phyloP scores from a whole-genome alignment of 495 filamentous ascomycete species.

The Bryoglossum gracile region DNA sequence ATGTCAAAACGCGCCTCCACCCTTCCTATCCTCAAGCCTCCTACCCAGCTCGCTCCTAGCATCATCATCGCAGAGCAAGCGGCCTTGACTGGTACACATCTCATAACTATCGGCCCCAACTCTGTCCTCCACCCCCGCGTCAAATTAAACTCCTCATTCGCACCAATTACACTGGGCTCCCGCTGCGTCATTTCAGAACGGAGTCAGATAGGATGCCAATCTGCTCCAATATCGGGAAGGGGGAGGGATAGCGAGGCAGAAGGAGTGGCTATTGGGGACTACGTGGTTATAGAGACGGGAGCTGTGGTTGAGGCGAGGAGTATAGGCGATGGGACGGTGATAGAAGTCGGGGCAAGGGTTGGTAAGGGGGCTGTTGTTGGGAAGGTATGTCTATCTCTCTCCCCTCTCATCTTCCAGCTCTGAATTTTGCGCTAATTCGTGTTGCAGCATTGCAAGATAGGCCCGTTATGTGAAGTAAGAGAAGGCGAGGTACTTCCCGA shows the following conservation, averaged over 20 bases:
- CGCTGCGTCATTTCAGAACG: constrained; percentile 74
- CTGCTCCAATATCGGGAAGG: no score
- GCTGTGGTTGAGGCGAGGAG: constrained; percentile 54
- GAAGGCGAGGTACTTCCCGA: constrained; percentile 52
- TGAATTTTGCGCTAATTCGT: no score
- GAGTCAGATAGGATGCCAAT: constrained; percentile 45
- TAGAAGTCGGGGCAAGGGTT: constrained; percentile 54
- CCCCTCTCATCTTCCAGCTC: constrained; percentile 1
- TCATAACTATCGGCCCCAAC: constrained; percentile 61
- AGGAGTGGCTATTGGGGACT: constrained; percentile 46
- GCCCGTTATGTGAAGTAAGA: constrained; percentile 41
- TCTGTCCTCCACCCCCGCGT: constrained; percentile 79
- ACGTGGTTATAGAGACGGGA: constrained; percentile 53
- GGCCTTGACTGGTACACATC: constrained; percentile 60
- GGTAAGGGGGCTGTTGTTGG: constrained; percentile 58
- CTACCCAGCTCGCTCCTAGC: constrained; percentile 60
- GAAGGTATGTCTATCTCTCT: constrained; percentile 39
- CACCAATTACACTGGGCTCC: constrained; percentile 64
- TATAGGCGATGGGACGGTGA: constrained; percentile 53
- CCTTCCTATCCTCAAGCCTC: constrained; percentile 50
- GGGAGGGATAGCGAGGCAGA: constrained; percentile 8
- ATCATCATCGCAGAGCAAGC: constrained; percentile 73
- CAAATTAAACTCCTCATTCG: constrained; percentile 58
- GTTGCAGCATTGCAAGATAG: constrained; percentile 46
- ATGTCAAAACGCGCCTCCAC: constrained; percentile 45